Percentiles rank a stretch among this genome's conserved stretches.
Conservation (phyloP, 2,329 filamentous ascomycete genomes). For the Zalaria sp. region DNA sequence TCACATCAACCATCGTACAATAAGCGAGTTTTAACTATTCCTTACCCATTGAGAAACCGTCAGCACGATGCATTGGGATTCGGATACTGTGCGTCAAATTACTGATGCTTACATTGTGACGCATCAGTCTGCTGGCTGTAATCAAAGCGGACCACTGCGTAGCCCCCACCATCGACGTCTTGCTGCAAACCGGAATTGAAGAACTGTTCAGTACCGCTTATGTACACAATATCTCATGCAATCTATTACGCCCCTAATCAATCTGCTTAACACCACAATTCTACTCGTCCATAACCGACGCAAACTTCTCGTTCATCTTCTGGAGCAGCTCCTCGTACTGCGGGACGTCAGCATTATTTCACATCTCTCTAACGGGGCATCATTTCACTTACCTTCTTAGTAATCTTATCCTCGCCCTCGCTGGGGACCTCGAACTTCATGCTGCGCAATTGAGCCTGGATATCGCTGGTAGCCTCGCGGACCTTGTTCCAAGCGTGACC, state of each 20-base stretch:
- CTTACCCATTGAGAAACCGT: no score
- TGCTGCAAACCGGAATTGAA: no score
- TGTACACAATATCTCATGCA: background rate
- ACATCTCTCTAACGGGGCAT: background rate
- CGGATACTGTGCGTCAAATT: no score
- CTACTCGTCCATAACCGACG: conserved; percentile 89
- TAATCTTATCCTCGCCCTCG: conserved; percentile 66
- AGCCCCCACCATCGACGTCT: no score
- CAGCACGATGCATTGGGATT: no score
- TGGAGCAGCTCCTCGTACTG: conserved; percentile 88
- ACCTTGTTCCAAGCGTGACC: conserved; percentile 89
- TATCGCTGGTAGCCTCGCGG: conserved; percentile 73
- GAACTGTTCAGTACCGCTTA: background rate
- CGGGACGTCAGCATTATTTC: conserved; percentile 24
- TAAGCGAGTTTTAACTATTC: no score
- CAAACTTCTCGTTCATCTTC: conserved; percentile 94
- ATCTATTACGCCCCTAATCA: background rate
- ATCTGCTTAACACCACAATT: conserved; percentile 1
- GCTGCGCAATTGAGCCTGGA: conserved; percentile 70
- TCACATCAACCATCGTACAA: no score
- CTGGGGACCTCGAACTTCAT: conserved; percentile 95
- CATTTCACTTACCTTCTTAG: conserved; percentile 58
- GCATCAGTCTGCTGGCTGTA: no score
- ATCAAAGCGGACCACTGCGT: no score
- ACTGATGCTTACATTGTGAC: no score